These are phyloP conservation scores for Sextonia rubra DNA, from an alignment of 164 flowering plant genomes.

Conservation along the genomic window DNA sequence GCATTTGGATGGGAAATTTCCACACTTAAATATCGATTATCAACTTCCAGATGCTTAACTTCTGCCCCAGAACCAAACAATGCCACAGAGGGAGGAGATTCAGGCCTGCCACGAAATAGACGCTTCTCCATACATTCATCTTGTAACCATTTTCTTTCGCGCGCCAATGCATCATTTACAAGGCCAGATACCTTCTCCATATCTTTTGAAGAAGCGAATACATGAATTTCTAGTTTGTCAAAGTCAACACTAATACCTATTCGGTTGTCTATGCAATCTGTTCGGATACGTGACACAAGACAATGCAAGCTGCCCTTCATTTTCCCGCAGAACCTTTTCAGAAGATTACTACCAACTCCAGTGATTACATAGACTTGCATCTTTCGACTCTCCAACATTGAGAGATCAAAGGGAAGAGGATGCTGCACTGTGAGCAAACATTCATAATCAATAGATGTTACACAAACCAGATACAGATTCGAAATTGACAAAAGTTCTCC, in stretches of 20 bases:
- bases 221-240: slow-evolving; percentile 43
- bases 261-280: slow-evolving; percentile 45
- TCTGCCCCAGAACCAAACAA: slow-evolving; percentile 91
- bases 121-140: slow-evolving; percentile 83
- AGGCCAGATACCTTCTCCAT: slow-evolving; percentile 38
- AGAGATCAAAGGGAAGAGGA: slow-evolving; percentile 53
- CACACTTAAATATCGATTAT: slow-evolving; percentile 58
- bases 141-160: slow-evolving; percentile 52
- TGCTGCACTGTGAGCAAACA: slow-evolving; percentile 46
- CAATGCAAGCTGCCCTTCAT: slow-evolving; percentile 34
- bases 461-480: slow-evolving; percentile 76
- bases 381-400: slow-evolving; percentile 40
- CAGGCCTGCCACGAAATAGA: slow-evolving; percentile 53
- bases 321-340: slow-evolving; percentile 85
- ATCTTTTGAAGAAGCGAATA: slow-evolving; percentile 50
- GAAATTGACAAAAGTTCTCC: slow-evolving; percentile 63
- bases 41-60: slow-evolving; percentile 83
- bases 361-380: slow-evolving; percentile 40
- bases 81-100: slow-evolving; percentile 57
- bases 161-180: slow-evolving; percentile 48
- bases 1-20: slow-evolving; percentile 47
- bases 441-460: slow-evolving; percentile 67
- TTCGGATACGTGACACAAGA: slow-evolving; percentile 46
- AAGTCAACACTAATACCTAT: slow-evolving; percentile 57
- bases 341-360: slow-evolving; percentile 49